These are phyloP conservation scores for Tolypocladium amazonense DNA, from an alignment of 2,329 filamentous ascomycete species.

Conservation along the genomic window DNA sequence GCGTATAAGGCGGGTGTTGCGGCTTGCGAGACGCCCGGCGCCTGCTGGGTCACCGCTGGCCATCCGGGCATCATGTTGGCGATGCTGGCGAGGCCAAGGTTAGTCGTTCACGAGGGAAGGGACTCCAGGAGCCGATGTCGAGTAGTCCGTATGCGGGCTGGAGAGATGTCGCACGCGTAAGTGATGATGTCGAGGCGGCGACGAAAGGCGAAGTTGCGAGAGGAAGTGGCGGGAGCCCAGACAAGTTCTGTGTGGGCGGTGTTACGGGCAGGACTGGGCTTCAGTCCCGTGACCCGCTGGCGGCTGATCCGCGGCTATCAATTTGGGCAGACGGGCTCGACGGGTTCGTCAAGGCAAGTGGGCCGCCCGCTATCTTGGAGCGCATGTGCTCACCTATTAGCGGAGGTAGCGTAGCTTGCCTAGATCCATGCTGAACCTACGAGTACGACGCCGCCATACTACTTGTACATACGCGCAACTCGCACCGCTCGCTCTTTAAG, in stretches of 20 bases:
- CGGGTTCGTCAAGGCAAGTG: not conserved
- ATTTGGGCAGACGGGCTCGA: not conserved
- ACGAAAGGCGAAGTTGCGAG: not conserved
- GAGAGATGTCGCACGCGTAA: not conserved
- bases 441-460: too few species aligned
- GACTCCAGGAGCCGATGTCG: not conserved
- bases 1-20: conserved; percentile 22
- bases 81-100: conserved; percentile 1
- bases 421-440: not conserved
- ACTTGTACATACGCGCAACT: too few species aligned
- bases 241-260: not conserved
- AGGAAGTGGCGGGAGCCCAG: not conserved
- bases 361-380: not conserved
- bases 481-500: not conserved
- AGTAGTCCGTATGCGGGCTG: not conserved
- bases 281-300: not conserved
- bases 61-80: conserved; percentile 25
- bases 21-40: conserved; percentile 30
- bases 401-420: too few species aligned
- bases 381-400: not conserved
- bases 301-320: not conserved
- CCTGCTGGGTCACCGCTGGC: conserved; percentile 23
- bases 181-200: not conserved
- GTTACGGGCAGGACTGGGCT: not conserved
- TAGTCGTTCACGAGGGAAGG: conserved; percentile 1